phyloP scores from a whole-genome alignment of 1,139 yeast species.

The Insectozyma bohioensis region DNA sequence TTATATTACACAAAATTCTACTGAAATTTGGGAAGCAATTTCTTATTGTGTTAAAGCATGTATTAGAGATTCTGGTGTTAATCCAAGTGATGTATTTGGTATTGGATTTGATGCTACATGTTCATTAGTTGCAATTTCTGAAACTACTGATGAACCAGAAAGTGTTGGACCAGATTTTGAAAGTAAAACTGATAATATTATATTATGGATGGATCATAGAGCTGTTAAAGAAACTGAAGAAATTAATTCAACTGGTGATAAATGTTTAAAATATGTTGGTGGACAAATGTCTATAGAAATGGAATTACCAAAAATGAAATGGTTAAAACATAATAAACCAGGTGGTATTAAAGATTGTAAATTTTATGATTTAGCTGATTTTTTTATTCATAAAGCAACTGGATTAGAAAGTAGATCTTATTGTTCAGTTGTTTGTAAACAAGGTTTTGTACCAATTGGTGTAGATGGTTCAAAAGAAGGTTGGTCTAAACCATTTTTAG shows the following conservation, averaged over 20 bases:
- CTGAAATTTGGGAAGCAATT: conserved; percentile 91
- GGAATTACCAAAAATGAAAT: conserved; percentile 96
- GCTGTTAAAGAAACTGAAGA: conserved; percentile 82
- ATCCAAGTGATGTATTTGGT: conserved; percentile 68
- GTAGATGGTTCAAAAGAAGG: conserved; percentile 84
- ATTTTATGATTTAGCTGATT: conserved; percentile 92
- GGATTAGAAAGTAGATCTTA: conserved; percentile 82
- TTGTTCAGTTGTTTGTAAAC: conserved; percentile 93
- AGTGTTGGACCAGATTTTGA: conserved; percentile 91
- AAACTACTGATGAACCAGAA: conserved; percentile 64
- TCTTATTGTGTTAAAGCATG: conserved; percentile 79
- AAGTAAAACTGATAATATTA: conserved; percentile 73
- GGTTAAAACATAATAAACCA: conserved; percentile 89
- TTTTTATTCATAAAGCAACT: conserved; percentile 85
- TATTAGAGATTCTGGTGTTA: conserved; percentile 70
- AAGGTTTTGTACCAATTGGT: conserved; percentile 90
- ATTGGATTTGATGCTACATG: conserved; percentile 98
- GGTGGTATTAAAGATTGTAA: conserved; percentile 64
- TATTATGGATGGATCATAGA: conserved; percentile 98
- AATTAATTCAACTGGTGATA: conserved; percentile 79
- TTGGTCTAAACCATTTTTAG: conserved; percentile 82
- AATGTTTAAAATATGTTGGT: conserved; percentile 86
- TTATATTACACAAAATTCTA: conserved; percentile 78
- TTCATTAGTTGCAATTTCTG: conserved; percentile 79
- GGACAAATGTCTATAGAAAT: conserved; percentile 97